phyloP scores from a whole-genome alignment of 768 basidiomycete genomes.

The Guyanaporus albipodus region DNA sequence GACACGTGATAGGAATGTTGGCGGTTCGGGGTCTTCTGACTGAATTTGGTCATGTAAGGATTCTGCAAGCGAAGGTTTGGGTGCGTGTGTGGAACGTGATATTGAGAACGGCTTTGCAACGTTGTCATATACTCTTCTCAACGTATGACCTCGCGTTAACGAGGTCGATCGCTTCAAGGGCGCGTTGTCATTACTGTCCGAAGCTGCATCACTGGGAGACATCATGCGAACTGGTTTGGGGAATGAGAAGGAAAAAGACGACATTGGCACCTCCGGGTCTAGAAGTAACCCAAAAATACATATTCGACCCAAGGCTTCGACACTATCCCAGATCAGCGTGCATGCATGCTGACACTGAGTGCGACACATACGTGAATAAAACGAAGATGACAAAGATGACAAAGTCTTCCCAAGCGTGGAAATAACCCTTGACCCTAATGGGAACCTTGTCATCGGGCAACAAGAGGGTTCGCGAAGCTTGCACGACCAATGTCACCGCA shows the following conservation, averaged over 20 bases:
- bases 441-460: constrained; percentile 42
- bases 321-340: constrained; percentile 35
- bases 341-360: constrained; percentile 8
- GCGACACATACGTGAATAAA: constrained; percentile 68
- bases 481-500: constrained; percentile 76
- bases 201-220: constrained; percentile 26
- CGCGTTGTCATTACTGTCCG: constrained; percentile 24
- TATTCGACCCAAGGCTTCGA: constrained; percentile 86
- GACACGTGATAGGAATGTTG: constrained; percentile 48
- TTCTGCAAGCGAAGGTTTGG: constrained; percentile 14
- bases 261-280: constrained; percentile 69
- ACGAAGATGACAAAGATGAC: constrained; percentile 80
- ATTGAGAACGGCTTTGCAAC: constrained; percentile 56
- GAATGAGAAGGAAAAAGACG: constrained; percentile 42
- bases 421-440: constrained; percentile 64
- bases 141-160: constrained; percentile 41
- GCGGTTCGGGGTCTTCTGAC: constrained; percentile 40
- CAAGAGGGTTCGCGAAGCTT: constrained; percentile 62
- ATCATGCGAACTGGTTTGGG: constrained; percentile 21
- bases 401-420: constrained; percentile 87
- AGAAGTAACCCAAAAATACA: constrained; percentile 85
- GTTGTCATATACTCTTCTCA: constrained; percentile 43
- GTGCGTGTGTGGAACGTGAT: constrained; percentile 32
- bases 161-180: constrained; percentile 29
- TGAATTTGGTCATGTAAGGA: neutral